Conservation (phyloP, 257 asterid genomes). For the Coffea canephora region DNA sequence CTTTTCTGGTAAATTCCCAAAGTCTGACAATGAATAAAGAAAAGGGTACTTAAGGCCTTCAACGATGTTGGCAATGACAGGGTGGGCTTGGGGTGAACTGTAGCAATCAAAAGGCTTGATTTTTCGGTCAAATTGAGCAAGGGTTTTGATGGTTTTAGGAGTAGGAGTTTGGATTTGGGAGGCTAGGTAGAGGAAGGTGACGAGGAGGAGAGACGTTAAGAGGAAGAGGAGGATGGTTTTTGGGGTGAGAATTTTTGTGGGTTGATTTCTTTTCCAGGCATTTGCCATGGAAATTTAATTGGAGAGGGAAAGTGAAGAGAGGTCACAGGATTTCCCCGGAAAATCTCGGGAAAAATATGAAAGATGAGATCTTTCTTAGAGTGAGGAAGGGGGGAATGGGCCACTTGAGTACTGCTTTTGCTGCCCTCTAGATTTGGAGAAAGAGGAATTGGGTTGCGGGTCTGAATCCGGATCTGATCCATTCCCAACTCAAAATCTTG, state of each 20-base stretch:
- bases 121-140: slow-evolving; percentile 26
- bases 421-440: neutral
- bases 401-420: no score
- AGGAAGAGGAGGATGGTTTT: slow-evolving; percentile 69
- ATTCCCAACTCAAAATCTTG: no score
- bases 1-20: slow-evolving; percentile 79
- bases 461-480: neutral
- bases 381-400: neutral
- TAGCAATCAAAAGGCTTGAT: slow-evolving; percentile 72
- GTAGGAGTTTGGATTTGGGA: slow-evolving; percentile 53
- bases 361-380: neutral
- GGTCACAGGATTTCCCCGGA: neutral
- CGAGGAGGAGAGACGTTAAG: slow-evolving; percentile 67
- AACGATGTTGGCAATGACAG: slow-evolving; percentile 82
- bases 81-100: slow-evolving; percentile 77
- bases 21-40: slow-evolving; percentile 82
- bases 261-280: slow-evolving; percentile 81
- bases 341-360: neutral
- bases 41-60: slow-evolving; percentile 94
- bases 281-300: slow-evolving; percentile 58
- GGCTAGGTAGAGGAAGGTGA: slow-evolving; percentile 68
- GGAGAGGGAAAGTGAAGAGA: neutral
- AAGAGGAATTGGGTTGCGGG: neutral
- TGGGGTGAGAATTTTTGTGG: slow-evolving; percentile 57
- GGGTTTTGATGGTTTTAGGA: slow-evolving; percentile 32